Evolutionary conservation across 305 asterid species (phyloP), one percentile per base, ranked within the genome.

Genomic region (Fraxinus nigra): DNA sequence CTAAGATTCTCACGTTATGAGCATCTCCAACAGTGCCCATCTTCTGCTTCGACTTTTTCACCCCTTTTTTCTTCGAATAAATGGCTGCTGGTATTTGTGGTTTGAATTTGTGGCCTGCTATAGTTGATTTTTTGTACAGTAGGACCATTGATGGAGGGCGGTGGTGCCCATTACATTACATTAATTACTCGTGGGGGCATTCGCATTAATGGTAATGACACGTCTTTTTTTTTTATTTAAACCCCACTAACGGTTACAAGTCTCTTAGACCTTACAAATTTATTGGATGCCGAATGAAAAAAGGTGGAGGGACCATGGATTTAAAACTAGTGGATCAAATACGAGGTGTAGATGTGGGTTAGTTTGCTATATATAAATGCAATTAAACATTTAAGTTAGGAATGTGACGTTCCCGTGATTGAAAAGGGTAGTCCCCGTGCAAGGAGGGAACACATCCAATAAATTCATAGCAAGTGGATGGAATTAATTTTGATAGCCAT

Each of bases 1-100:
- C 98, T 4, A 93, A 48, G 0, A 92, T 85, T 37, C 78, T 87
- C 9, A 93, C 90, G 92, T 94, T 94, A 87, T 94, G 97, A 16
- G 97, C 93, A 46, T 85, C 90, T 87, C 77, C 86, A 0, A 78
- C 80, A 0, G 84, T 4, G 1, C 87, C 88, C 97, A 90, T 91
- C 2, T 34, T 76, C 33, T 22, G 11, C 7, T 8, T 56, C 26
- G 6, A 0, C 7, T 6, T 56, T 56, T 18, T 5, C 0, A 0
- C 20, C 16, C 10, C 11, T 4, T 59, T 18, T 20, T 1, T 5
- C 3, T 59, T 59, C 4, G 20, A 1, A 59, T 16, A 51, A 4
- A 18, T 0, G 69, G 30, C 69, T 59, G 30, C 30, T 59, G 30
- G 0, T 8, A 24, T 63, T 54, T 4, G 63, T n/a, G 54, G 54